Percentiles rank a stretch among this genome's conserved stretches.
These are phyloP conservation scores for Barbarea vulgaris DNA, from an alignment of 345 rosid genomes.

Conservation along the genomic window DNA sequence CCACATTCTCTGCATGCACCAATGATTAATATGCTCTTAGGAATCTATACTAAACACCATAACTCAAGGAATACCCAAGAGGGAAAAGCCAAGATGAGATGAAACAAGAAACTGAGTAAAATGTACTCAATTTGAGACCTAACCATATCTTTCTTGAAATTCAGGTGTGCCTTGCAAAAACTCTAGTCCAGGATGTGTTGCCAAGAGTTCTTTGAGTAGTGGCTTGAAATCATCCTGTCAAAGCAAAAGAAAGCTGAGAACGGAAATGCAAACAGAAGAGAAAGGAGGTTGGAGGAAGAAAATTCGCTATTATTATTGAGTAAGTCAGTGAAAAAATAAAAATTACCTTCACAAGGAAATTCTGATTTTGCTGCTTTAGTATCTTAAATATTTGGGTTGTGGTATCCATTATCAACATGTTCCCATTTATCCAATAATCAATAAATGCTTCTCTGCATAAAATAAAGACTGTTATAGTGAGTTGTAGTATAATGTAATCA, in stretches of 20 bases:
- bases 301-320: background rate
- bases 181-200: conserved; percentile 96
- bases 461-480: background rate
- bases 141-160: conserved; percentile 99
- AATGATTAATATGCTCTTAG: background rate
- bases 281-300: background rate
- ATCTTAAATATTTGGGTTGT: conserved; percentile 77
- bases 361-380: conserved; percentile 76
- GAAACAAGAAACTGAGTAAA: background rate
- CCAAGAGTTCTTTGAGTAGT: conserved; percentile 80
- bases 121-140: conserved; percentile 30
- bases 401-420: conserved; percentile 75
- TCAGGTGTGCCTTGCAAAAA: conserved; percentile 96
- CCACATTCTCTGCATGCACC: background rate
- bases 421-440: conserved; percentile 77
- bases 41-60: background rate
- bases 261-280: conserved; percentile 5
- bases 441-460: conserved; percentile 76
- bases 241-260: conserved; percentile 25
- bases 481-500: background rate
- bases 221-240: conserved; percentile 92
- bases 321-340: conserved; percentile 9
- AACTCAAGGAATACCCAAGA: background rate
- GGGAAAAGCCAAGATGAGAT: background rate
- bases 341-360: conserved; percentile 73